Evolutionary conservation across 2,329 filamentous ascomycete species (phyloP).

Genomic region (Venturia asperata): DNA sequence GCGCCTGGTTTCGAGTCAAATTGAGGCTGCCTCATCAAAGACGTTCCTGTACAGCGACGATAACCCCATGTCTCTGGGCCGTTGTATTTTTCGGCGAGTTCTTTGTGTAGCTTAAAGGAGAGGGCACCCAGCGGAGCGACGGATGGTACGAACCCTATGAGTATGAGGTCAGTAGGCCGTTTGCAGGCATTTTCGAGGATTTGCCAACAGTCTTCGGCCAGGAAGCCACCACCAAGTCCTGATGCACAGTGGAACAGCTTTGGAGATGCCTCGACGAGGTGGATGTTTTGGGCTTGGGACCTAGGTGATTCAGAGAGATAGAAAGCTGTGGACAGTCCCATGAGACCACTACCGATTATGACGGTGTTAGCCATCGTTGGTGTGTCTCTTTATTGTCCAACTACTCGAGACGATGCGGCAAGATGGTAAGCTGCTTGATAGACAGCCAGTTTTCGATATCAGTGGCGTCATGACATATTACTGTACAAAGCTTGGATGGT

Average conservation of each 20-base stretch:
- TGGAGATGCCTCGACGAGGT: conserved; percentile 51
- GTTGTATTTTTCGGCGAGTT: conserved; percentile 53
- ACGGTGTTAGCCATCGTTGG: conserved; percentile 24
- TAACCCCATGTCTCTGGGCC: conserved; percentile 56
- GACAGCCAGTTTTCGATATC: too few species aligned
- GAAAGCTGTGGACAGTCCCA: conserved; percentile 45
- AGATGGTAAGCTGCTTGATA: too few species aligned
- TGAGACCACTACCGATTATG: conserved; percentile 40
- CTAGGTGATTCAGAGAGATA: conserved; percentile 50
- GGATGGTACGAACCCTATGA: conserved; percentile 49
- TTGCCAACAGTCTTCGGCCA: conserved; percentile 58
- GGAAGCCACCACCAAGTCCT: conserved; percentile 65
- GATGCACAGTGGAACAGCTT: conserved; percentile 49
- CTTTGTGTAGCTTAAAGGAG: conserved; percentile 61
- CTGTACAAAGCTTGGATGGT: too few species aligned
- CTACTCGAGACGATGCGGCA: too few species aligned
- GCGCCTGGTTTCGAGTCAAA: conserved; percentile 30
- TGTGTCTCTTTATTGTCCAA: neutral
- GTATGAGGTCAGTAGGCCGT: neutral
- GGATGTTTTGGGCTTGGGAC: conserved; percentile 41
- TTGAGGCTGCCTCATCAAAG: conserved; percentile 44
- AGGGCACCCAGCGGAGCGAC: conserved; percentile 55
- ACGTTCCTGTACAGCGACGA: conserved; percentile 48
- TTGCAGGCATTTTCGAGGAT: neutral
- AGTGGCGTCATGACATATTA: too few species aligned